phyloP scores from a whole-genome alignment of 2,329 filamentous ascomycete genomes.

The Niveomyces coronatus region DNA sequence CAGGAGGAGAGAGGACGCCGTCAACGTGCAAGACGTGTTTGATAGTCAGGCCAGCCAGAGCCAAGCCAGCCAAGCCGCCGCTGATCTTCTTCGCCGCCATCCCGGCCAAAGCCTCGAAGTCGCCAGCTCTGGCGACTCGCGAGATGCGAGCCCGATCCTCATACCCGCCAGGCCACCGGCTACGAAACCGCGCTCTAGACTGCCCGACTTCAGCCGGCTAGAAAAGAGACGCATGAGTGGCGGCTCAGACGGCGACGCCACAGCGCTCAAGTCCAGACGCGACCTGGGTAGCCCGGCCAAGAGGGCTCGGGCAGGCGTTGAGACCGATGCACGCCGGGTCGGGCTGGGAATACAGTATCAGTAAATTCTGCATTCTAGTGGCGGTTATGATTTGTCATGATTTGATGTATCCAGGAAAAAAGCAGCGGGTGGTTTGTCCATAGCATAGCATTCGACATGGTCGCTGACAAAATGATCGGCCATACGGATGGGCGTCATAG shows the following conservation, averaged over 20 bases:
- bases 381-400: not conserved
- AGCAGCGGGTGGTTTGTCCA: too few species aligned
- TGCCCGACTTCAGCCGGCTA: constrained; percentile 26
- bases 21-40: constrained; percentile 42
- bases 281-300: constrained; percentile 38
- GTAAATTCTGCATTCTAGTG: constrained; percentile 10
- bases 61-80: constrained; percentile 68
- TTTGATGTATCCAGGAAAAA: too few species aligned
- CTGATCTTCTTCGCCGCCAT: constrained; percentile 59
- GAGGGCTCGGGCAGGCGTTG: constrained; percentile 35
- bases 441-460: too few species aligned
- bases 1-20: constrained; percentile 10
- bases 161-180: constrained; percentile 21
- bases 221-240: constrained; percentile 44
- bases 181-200: constrained; percentile 37
- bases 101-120: constrained; percentile 43
- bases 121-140: constrained; percentile 30
- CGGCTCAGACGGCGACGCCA: constrained; percentile 20
- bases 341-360: constrained; percentile 45
- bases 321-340: constrained; percentile 30
- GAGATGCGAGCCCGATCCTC: constrained; percentile 32
- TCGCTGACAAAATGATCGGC: too few species aligned
- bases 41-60: constrained; percentile 74
- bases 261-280: constrained; percentile 14
- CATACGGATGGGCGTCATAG: too few species aligned